Evolutionary conservation across 495 filamentous ascomycete species (phyloP).

Genomic region (Neurospora sp.): DNA sequence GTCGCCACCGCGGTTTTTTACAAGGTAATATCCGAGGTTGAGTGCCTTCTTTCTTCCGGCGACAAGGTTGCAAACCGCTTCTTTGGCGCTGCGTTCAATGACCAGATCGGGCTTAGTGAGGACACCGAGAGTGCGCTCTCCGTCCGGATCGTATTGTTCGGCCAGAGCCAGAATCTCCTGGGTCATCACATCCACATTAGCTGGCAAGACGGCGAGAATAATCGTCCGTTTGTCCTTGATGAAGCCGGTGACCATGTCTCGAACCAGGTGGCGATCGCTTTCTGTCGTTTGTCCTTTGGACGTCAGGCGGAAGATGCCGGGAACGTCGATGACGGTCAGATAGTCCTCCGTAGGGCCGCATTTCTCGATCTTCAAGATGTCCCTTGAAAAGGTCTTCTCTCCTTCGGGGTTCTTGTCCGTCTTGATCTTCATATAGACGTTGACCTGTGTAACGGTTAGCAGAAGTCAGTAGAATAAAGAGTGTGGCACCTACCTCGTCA

Average conservation of each 20-base stretch:
- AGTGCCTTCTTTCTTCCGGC: constrained; percentile 29
- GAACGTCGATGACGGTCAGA: constrained; percentile 53
- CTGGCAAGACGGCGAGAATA: constrained; percentile 49
- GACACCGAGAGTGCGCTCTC: constrained; percentile 46
- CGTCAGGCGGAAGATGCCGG: constrained; percentile 51
- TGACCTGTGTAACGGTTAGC: constrained; percentile 16
- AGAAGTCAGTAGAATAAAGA: not conserved
- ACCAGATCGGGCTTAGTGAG: constrained; percentile 52
- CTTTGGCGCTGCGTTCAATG: constrained; percentile 35
- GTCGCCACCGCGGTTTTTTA: constrained; percentile 44
- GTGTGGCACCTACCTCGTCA: constrained; percentile 10
- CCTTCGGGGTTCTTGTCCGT: constrained; percentile 8
- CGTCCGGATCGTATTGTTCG: constrained; percentile 35
- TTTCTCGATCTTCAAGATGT: constrained; percentile 48
- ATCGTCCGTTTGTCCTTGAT: constrained; percentile 37
- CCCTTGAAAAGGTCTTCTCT: constrained; percentile 31
- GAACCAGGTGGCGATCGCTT: constrained; percentile 38
- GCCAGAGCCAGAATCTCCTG: constrained; percentile 51
- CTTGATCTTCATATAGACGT: constrained; percentile 27
- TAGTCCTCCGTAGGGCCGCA: constrained; percentile 43
- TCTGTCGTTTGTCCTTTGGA: constrained; percentile 37
- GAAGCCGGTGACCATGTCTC: constrained; percentile 44
- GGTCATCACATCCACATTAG: constrained; percentile 51
- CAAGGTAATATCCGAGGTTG: constrained; percentile 45
- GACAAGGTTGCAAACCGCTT: constrained; percentile 36